A percentile compares a stretch with the other conserved stretches of the same genome.
Evolutionary conservation across 805 yeast species (phyloP).

Genomic region (Wickerhamomyces canadensis): DNA sequence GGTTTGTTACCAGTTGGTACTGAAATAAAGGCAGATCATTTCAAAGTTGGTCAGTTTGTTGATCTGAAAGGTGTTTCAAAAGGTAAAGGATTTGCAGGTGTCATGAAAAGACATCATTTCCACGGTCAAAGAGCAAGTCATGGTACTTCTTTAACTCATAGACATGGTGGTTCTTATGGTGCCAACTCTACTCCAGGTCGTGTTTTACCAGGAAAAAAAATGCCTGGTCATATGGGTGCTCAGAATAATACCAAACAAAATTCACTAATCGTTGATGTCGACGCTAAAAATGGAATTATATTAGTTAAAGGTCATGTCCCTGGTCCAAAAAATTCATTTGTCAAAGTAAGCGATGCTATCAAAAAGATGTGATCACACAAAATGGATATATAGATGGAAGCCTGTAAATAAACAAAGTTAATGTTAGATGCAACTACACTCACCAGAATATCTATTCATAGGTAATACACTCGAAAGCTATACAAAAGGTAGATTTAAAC

Average conservation of each 20-base stretch:
- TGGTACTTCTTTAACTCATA: constrained; percentile 90
- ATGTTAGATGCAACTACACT: no score
- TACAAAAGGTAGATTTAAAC: neutral
- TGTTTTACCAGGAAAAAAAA: constrained; percentile 91
- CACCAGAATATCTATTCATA: no score
- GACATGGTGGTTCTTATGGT: constrained; percentile 98
- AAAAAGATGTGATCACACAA: constrained; percentile 30
- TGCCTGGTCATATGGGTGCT: constrained; percentile 97
- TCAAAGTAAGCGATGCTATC: constrained; percentile 76
- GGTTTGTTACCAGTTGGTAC: constrained; percentile 77
- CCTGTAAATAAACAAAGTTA: constrained; percentile 1
- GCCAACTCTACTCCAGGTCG: constrained; percentile 94
- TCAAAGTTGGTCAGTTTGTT: constrained; percentile 75
- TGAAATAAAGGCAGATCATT: constrained; percentile 75
- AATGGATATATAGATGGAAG: neutral
- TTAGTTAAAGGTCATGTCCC: constrained; percentile 87
- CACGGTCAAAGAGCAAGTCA: constrained; percentile 88
- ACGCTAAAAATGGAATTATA: constrained; percentile 75
- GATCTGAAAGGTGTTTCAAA: constrained; percentile 76
- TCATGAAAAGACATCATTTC: constrained; percentile 92
- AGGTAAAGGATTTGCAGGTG: constrained; percentile 98
- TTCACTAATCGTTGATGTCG: constrained; percentile 69
- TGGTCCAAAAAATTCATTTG: constrained; percentile 75
- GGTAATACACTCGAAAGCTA: no score
- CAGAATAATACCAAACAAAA: constrained; percentile 69